These are phyloP conservation scores for Trichoderma citrinoviride DNA, from an alignment of 2,329 filamentous ascomycete genomes.

Conservation along the genomic window DNA sequence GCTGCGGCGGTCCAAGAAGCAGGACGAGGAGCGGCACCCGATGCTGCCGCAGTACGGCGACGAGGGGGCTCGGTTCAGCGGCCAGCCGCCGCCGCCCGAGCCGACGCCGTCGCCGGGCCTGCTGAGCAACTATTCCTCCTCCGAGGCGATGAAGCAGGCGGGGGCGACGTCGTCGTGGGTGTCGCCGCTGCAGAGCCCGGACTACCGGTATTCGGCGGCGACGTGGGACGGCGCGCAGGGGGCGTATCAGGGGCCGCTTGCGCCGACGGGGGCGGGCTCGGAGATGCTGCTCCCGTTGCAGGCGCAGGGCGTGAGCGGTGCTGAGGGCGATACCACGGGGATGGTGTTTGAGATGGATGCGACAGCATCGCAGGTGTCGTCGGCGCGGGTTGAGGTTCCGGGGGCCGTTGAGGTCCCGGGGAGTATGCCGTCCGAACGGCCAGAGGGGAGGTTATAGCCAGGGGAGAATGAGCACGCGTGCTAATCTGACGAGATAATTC, in stretches of 20 bases:
- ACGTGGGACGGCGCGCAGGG: slow-evolving; percentile 13
- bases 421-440: slow-evolving; percentile 3
- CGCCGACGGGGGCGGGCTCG: slow-evolving; percentile 12
- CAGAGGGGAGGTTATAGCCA: background rate
- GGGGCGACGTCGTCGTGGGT: slow-evolving; percentile 16
- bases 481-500: background rate
- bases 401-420: slow-evolving; percentile 22
- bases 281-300: slow-evolving; percentile 21
- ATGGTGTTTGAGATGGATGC: slow-evolving; percentile 26
- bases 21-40: slow-evolving; percentile 31
- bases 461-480: background rate
- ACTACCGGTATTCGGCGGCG: slow-evolving; percentile 19
- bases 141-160: slow-evolving; percentile 25
- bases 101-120: slow-evolving; percentile 24
- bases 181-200: slow-evolving; percentile 18
- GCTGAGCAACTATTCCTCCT: background rate
- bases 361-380: background rate
- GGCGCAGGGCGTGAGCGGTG: background rate
- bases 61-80: slow-evolving; percentile 19
- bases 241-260: slow-evolving; percentile 21
- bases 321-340: background rate
- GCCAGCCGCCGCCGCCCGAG: slow-evolving; percentile 26
- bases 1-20: slow-evolving; percentile 32
- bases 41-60: slow-evolving; percentile 31
- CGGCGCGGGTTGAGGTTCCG: too few species aligned